Percentiles rank a stretch among this genome's conserved stretches.
Evolutionary conservation across 2,329 filamentous ascomycete species (phyloP).

Genomic region (Neocatenulostroma microsporum): DNA sequence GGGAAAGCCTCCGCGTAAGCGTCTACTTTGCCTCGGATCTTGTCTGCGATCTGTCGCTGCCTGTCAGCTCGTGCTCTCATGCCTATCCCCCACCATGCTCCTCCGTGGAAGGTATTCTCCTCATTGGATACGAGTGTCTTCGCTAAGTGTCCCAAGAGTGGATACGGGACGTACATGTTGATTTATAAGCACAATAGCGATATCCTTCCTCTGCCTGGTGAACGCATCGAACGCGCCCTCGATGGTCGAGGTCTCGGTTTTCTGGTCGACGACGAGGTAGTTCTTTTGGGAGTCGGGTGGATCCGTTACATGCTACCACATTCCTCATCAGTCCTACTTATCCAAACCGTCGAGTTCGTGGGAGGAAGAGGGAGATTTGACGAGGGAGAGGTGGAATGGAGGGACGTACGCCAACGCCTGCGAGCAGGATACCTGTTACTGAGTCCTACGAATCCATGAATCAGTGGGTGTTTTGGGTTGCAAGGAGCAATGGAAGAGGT

Average conservation of each 20-base stretch:
- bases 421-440: constrained; percentile 88
- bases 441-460: too few relatives aligned
- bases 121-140: too few relatives aligned
- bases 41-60: constrained; percentile 87
- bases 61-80: too few relatives aligned
- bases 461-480: constrained; percentile 20
- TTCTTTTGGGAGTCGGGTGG: constrained; percentile 90
- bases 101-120: too few relatives aligned
- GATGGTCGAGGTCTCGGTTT: constrained; percentile 82
- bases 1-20: constrained; percentile 91
- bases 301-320: constrained; percentile 71
- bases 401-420: constrained; percentile 78
- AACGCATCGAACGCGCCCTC: constrained; percentile 86
- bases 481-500: constrained; percentile 5
- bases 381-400: constrained; percentile 1
- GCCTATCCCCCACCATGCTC: too few relatives aligned
- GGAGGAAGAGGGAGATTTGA: too few relatives aligned
- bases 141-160: too few relatives aligned
- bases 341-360: too few relatives aligned
- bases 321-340: too few relatives aligned
- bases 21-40: constrained; percentile 85
- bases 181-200: constrained; percentile 93
- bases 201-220: constrained; percentile 85
- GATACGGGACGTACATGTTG: constrained; percentile 83
- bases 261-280: constrained; percentile 90